Base-by-base conservation (phyloP, 495 filamentous ascomycete genomes). In the Penicillium ochrochloron region DNA sequence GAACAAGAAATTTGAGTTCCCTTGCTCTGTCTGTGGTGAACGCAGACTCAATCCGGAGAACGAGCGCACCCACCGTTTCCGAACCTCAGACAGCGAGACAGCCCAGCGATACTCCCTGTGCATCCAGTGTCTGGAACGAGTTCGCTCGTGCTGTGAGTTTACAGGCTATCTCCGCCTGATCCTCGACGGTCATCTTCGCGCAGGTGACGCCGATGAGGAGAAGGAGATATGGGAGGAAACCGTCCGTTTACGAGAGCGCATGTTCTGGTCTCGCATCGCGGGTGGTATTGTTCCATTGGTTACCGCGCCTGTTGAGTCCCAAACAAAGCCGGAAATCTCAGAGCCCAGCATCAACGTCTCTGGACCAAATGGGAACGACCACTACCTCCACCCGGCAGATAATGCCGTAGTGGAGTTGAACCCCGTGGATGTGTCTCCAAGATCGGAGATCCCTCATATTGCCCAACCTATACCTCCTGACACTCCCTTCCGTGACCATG, bases 191-290 rank as follows among this genome's bases (percentile, higher is more conserved):
- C 87, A 95, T 66, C 91, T 94, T 85, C 85, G 91, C 41, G 76
- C 78, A 33, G 86, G 86, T 31, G 92, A 97, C 41, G 82, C 86
- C 35, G 91, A 93, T 60, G 90, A 91, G 39, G 87, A 92, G 73
- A 89, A 88, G 65, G 87, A 87, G 37, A 92, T 93, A 5, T 99
- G 95, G 95, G 93, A 97, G 71, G 95, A 98, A 76, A 91, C 91
- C 58, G 88, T 96, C 19, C 86, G 90, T 21, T 78, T 98, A 55
- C 83, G 95, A 50, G 95, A 99, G 73, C 84, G 92, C 64, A 96
- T 97, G 90, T 99, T 99, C 72, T 99, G 95, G 95, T 88, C 90
- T 51, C 81, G 95, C 31, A 86, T 98, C 51, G 94, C 94, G 17
- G 94, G 90, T 17, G 94, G 94, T 19, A 91, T 97, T 5, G 79